Evolutionary conservation across 495 filamentous ascomycete genomes (phyloP).

Genomic region (Tuber borchii): DNA sequence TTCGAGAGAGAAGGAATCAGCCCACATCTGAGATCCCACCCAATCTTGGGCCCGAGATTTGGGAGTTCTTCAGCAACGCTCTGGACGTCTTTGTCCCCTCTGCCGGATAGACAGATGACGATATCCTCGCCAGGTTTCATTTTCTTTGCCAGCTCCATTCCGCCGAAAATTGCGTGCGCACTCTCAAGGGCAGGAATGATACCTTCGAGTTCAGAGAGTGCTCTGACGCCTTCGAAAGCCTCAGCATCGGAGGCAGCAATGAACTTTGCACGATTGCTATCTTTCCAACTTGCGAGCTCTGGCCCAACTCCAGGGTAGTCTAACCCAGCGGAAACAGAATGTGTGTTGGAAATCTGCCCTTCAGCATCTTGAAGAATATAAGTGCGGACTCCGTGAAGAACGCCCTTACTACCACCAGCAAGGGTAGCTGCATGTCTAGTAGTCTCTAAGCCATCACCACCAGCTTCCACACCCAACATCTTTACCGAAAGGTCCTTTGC

Average conservation of each 20-base stretch:
- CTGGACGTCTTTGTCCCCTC: slow-evolving; percentile 98
- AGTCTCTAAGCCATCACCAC: slow-evolving; percentile 91
- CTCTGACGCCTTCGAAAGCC: slow-evolving; percentile 80
- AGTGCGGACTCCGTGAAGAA: slow-evolving; percentile 90
- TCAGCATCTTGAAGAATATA: slow-evolving; percentile 88
- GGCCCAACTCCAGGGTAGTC: slow-evolving; percentile 97
- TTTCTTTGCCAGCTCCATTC: slow-evolving; percentile 80
- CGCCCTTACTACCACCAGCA: slow-evolving; percentile 78
- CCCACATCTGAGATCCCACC: slow-evolving; percentile 79
- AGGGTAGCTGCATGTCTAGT: slow-evolving; percentile 81
- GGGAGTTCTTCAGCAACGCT: slow-evolving; percentile 93
- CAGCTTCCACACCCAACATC: slow-evolving; percentile 89
- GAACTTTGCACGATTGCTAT: slow-evolving; percentile 74
- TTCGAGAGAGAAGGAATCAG: background rate
- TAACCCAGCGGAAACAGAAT: slow-evolving; percentile 93
- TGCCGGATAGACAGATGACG: slow-evolving; percentile 87
- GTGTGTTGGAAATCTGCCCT: slow-evolving; percentile 89
- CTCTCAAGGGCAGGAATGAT: slow-evolving; percentile 96
- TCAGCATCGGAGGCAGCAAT: slow-evolving; percentile 86
- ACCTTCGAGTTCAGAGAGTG: slow-evolving; percentile 78
- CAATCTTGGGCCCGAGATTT: slow-evolving; percentile 79
- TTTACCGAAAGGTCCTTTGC: slow-evolving; percentile 74
- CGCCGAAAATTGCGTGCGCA: slow-evolving; percentile 84
- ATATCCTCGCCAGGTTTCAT: slow-evolving; percentile 84
- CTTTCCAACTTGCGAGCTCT: slow-evolving; percentile 89